phyloP scores from a whole-genome alignment of 345 rosid genomes.

The Salix exigua region DNA sequence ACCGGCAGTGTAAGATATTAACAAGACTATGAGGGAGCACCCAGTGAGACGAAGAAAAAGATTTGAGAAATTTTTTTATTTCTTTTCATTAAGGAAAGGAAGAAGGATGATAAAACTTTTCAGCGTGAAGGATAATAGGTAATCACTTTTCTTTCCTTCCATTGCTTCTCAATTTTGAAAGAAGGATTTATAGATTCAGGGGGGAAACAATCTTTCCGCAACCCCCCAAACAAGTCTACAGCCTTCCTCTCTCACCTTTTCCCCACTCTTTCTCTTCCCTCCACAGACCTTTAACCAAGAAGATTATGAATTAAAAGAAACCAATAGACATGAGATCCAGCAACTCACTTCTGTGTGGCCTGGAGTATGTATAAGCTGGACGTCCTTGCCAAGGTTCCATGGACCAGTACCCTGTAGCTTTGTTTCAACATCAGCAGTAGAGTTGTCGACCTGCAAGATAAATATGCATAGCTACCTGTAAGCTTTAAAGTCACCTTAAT shows the following conservation, averaged over 20 bases:
- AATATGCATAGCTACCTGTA: neutral
- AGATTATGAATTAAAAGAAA: neutral
- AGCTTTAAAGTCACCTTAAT: neutral
- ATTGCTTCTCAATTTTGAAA: neutral
- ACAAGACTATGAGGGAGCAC: neutral
- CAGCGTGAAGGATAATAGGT: neutral
- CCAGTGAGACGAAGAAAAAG: neutral
- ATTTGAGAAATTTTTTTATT: neutral
- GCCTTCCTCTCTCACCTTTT: neutral
- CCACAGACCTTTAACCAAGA: neutral
- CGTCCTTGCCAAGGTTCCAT: constrained; percentile 45
- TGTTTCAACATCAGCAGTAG: constrained; percentile 50
- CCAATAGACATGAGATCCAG: neutral
- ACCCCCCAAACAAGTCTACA: neutral
- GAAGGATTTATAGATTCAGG: neutral
- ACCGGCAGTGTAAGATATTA: neutral
- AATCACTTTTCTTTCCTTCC: neutral
- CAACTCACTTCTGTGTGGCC: constrained; percentile 53
- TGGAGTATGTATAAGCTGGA: constrained; percentile 54
- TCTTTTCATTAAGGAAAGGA: neutral
- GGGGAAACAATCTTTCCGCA: neutral
- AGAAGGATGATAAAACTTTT: neutral
- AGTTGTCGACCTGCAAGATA: constrained; percentile 36
- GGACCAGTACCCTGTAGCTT: constrained; percentile 66
- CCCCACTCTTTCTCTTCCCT: neutral